Evolutionary conservation across 169 alveolate genomes (phyloP).

Genomic region (Cystoisospora suis): DNA sequence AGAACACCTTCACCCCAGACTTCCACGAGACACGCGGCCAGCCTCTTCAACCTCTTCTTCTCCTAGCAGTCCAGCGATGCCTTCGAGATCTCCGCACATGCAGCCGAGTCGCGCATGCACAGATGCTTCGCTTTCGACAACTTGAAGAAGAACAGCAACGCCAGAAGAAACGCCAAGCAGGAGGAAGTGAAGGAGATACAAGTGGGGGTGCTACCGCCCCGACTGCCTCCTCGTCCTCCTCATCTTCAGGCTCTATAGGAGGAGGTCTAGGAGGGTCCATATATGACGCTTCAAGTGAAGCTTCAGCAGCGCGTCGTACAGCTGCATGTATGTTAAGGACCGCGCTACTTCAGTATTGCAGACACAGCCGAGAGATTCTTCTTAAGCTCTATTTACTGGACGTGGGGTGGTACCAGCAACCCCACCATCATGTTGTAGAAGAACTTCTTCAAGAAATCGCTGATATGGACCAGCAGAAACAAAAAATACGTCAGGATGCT

Average conservation of each 20-base stretch:
- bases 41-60: slow-evolving; percentile 62
- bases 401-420: slow-evolving; percentile 29
- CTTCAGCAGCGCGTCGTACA: not conserved
- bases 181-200: not conserved
- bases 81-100: slow-evolving; percentile 28
- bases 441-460: slow-evolving; percentile 24
- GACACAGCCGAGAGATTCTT: slow-evolving; percentile 54
- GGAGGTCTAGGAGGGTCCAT: too few relatives aligned
- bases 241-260: slow-evolving; percentile 46
- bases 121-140: slow-evolving; percentile 25
- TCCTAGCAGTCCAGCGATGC: slow-evolving; percentile 43
- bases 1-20: not conserved
- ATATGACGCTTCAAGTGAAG: not conserved
- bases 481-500: not conserved
- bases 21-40: slow-evolving; percentile 31
- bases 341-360: slow-evolving; percentile 47
- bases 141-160: not conserved
- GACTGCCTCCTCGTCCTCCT: slow-evolving; percentile 8
- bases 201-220: slow-evolving; percentile 27
- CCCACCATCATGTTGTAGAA: slow-evolving; percentile 16
- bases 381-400: slow-evolving; percentile 51
- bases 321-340: slow-evolving; percentile 40
- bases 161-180: not conserved
- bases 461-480: slow-evolving; percentile 10
- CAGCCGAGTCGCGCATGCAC: slow-evolving; percentile 42